Conservation (phyloP, 345 rosid species). For the Melaleuca alternifolia region DNA sequence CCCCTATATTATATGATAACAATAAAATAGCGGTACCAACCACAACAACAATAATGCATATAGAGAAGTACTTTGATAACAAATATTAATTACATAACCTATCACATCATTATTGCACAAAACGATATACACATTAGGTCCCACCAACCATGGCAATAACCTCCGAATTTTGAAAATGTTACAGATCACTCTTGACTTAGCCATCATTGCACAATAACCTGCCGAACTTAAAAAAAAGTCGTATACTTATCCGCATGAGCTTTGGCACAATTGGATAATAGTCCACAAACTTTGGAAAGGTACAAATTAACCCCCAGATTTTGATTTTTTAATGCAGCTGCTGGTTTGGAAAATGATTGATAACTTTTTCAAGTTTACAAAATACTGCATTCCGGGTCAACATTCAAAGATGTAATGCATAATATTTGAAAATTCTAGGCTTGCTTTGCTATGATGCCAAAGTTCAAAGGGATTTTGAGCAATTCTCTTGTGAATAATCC, state of each 20-base stretch:
- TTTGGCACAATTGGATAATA: not conserved
- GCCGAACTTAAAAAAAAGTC: not conserved
- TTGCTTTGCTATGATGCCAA: not conserved
- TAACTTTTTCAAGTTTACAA: not conserved
- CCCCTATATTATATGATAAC: accelerated
- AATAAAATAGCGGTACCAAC: not conserved
- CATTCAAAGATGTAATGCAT: accelerated
- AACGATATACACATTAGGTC: not conserved
- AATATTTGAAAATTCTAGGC: not conserved
- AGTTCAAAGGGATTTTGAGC: not conserved
- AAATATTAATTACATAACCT: not conserved
- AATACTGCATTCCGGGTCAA: not conserved
- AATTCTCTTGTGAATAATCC: not conserved
- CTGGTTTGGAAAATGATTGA: not conserved
- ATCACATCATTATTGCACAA: not conserved
- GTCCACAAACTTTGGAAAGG: not conserved
- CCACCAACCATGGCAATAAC: not conserved
- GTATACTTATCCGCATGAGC: not conserved
- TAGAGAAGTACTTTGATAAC: not conserved
- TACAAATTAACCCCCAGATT: not conserved
- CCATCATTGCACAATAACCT: not conserved
- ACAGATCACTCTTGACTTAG: not conserved
- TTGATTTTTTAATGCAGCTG: not conserved
- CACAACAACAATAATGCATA: not conserved
- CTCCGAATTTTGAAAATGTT: not conserved